Conservation (phyloP, 2,329 filamentous ascomycete genomes). For the Diaporthe sp. region DNA sequence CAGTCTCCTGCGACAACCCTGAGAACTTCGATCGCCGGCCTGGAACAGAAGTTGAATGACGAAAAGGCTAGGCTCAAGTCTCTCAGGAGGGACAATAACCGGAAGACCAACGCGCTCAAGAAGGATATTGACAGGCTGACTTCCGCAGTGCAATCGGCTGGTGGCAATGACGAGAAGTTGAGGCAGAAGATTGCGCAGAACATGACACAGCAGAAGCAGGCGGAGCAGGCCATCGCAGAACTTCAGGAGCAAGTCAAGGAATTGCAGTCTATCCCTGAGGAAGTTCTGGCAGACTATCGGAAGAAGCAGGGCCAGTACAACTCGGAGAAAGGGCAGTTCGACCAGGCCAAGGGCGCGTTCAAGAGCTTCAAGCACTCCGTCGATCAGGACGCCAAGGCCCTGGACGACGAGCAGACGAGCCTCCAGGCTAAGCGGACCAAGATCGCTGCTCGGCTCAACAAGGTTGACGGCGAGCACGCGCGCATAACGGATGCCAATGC, state of each 20-base stretch:
- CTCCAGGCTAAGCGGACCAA: constrained; percentile 80
- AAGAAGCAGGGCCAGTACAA: constrained; percentile 66
- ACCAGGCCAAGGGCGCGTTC: constrained; percentile 67
- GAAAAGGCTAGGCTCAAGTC: constrained; percentile 78
- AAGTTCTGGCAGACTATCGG: constrained; percentile 70
- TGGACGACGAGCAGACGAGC: constrained; percentile 74
- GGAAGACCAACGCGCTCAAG: constrained; percentile 74
- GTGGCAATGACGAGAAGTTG: constrained; percentile 82
- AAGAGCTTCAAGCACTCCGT: constrained; percentile 71
- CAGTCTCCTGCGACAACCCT: constrained; percentile 84
- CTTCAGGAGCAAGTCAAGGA: constrained; percentile 73
- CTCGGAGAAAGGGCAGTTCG: constrained; percentile 71
- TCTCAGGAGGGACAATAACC: constrained; percentile 81
- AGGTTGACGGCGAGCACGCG: constrained; percentile 80
- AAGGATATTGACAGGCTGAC: constrained; percentile 81
- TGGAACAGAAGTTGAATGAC: constrained; percentile 78
- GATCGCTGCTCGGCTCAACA: constrained; percentile 77
- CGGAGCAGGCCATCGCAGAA: constrained; percentile 52
- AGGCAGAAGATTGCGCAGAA: constrained; percentile 82
- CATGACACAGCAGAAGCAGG: constrained; percentile 78
- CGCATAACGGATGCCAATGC: constrained; percentile 78
- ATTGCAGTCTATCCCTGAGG: constrained; percentile 73
- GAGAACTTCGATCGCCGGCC: constrained; percentile 80
- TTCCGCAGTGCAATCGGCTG: constrained; percentile 75
- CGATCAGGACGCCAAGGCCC: constrained; percentile 72